Conservation (phyloP, 225 moss, liverwort and hornwort genomes). For the Neckera pumila region DNA sequence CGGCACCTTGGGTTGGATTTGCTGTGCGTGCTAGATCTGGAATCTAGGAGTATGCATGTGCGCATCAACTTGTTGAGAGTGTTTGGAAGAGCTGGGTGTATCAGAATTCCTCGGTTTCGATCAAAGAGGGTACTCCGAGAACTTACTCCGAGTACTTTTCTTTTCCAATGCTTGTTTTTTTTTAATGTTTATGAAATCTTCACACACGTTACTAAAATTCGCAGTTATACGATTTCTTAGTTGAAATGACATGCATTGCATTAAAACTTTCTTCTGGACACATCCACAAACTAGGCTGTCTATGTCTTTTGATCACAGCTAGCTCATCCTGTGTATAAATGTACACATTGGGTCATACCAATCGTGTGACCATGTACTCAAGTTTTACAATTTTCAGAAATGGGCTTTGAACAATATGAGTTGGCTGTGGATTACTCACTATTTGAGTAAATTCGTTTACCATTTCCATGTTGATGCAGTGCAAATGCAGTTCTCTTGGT, state of each 20-base stretch:
- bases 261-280: not conserved
- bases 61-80: no score
- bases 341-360: not conserved
- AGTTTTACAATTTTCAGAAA: not conserved
- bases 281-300: not conserved
- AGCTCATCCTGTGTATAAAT: not conserved
- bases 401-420: not conserved
- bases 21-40: conserved; percentile 65
- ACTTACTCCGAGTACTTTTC: no score
- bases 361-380: not conserved
- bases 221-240: not conserved
- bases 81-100: no score
- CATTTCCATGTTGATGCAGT: not conserved
- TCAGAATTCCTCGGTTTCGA: no score
- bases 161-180: no score
- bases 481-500: not conserved
- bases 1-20: conserved; percentile 60
- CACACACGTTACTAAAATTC: no score
- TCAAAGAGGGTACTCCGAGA: no score
- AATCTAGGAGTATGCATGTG: not conserved
- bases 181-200: no score
- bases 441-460: not conserved
- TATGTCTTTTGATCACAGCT: no score
- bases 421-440: not conserved
- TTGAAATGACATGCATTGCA: not conserved